Base-by-base conservation (phyloP, 768 basidiomycete species). In the Boletellus emodensis region DNA sequence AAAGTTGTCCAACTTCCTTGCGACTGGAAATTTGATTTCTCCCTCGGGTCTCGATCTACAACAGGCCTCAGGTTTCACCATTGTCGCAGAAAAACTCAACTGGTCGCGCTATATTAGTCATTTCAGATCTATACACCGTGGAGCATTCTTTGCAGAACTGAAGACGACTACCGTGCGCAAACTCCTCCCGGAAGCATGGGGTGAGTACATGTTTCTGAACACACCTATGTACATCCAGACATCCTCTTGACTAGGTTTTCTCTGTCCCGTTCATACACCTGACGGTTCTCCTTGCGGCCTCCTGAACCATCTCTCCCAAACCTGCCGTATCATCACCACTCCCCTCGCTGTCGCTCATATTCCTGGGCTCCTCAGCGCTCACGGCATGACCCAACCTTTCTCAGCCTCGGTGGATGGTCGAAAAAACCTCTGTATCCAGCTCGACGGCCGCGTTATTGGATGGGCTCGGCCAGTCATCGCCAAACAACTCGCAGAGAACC, bases 41-140 rank as follows among this genome's bases (percentile, higher is more conserved):
- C 93, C 92, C 0, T 87, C 92, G 1, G 96, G 96, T 53, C 83
- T 99, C 48, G 96, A 98, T 71, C 74, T 99, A 14, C 95, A 98
- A 67, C 96, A 99, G 69, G 87, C 94, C 0, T 87, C 94, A 15
- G 96, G 96, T n/a, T 98, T 95, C 71, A 98, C 96, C 1, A 96
- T 99, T 59, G 89, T 98, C 32, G 96, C 94, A 6, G 96, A 99
- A 74, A 98, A 98, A 71, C 78, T 99, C 53, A 99, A 99, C 69
- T 99, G 96, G 84, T 86, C 90, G 59, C 92, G 96, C 34, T 99
- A 97, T 69, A 93, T 99, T 69, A 90, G 89, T 63, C 96, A 99
- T 72, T 99, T 99, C 35, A 80, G 96, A 50, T 96, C 90, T 68
- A 93, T 99, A 28, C 96, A 99, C 72, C 90, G 96, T 71, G 96